Conservation (phyloP, 106 monocot genomes). For the Dioscorea zingiberensis region DNA sequence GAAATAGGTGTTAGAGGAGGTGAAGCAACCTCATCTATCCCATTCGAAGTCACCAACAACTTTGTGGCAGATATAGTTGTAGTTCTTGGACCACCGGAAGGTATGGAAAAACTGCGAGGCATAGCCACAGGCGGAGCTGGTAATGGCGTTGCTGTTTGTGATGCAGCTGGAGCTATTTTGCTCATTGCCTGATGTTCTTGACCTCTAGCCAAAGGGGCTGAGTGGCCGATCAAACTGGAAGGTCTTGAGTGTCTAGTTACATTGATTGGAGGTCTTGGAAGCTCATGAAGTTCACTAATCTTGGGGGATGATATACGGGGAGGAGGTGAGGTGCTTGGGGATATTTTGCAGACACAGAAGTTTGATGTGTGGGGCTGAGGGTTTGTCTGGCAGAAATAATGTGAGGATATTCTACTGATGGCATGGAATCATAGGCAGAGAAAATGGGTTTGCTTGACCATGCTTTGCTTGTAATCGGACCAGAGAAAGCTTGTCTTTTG, state of each 20-base stretch:
- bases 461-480: constrained; percentile 46
- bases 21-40: constrained; percentile 16
- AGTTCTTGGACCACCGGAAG: constrained; percentile 48
- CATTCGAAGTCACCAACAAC: constrained; percentile 21
- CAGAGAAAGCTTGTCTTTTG: constrained; percentile 59
- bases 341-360: constrained; percentile 34
- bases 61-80: constrained; percentile 18
- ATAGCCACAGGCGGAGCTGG: constrained; percentile 63
- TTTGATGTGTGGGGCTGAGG: constrained; percentile 7
- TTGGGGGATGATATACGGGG: constrained; percentile 31
- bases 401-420: constrained; percentile 14
- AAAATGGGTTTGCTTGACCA: not conserved
- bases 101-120: constrained; percentile 89
- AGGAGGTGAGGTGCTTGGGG: constrained; percentile 41
- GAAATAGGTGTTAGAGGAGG: constrained; percentile 12
- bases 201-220: constrained; percentile 71
- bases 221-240: constrained; percentile 44
- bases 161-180: constrained; percentile 19
- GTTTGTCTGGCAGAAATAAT: constrained; percentile 7
- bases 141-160: constrained; percentile 56
- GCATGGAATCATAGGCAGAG: constrained; percentile 1
- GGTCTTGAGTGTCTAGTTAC: constrained; percentile 14
- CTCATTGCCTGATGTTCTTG: constrained; percentile 25
- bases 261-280: constrained; percentile 75
- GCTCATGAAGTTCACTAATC: constrained; percentile 80